A percentile compares a stretch with the other conserved stretches of the same genome.
Evolutionary conservation across 306 rosid species (phyloP).

Genomic region (Castanopsis chinensis): DNA sequence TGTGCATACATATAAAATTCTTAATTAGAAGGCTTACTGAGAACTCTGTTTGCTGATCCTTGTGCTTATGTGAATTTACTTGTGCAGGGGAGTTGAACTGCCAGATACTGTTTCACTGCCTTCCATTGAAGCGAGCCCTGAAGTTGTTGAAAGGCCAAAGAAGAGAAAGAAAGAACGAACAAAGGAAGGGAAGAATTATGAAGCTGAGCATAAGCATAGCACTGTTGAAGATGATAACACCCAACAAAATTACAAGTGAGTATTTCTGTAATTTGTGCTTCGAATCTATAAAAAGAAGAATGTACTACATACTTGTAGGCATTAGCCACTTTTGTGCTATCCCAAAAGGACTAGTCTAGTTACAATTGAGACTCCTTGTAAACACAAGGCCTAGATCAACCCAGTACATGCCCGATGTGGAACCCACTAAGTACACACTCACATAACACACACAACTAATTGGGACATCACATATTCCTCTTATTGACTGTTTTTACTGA

Average conservation of each 20-base stretch:
- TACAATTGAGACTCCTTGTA: too few species aligned
- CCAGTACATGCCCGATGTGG: too few species aligned
- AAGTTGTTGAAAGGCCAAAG: constrained; percentile 34
- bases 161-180: constrained; percentile 39
- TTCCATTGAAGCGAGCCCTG: constrained; percentile 18
- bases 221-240: too few species aligned
- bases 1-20: too few species aligned
- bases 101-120: constrained; percentile 23
- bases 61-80: neutral
- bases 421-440: too few species aligned
- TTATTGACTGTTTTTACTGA: neutral
- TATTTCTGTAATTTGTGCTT: neutral
- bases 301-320: neutral
- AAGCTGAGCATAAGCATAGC: constrained; percentile 18
- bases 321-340: too few species aligned
- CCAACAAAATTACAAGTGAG: neutral
- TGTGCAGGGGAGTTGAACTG: constrained; percentile 30
- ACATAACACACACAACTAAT: too few species aligned
- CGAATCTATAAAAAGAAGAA: neutral
- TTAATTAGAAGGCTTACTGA: neutral
- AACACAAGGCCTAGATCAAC: too few species aligned
- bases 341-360: too few species aligned
- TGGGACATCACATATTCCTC: neutral
- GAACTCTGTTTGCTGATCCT: neutral
- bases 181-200: constrained; percentile 24